phyloP scores from a whole-genome alignment of 2,329 filamentous ascomycete species.

The Cladosporium sp. region DNA sequence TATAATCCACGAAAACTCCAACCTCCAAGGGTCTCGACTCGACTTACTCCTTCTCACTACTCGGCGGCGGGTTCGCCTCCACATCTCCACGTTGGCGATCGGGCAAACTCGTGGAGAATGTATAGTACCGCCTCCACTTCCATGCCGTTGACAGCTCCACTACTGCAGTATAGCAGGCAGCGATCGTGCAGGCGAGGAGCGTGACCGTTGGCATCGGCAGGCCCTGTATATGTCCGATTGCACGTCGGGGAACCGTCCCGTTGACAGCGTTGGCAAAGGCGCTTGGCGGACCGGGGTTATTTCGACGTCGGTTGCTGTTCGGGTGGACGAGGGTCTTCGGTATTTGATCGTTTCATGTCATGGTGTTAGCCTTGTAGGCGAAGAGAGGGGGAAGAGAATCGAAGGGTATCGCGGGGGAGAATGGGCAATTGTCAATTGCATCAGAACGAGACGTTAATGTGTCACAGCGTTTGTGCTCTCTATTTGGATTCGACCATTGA shows the following conservation, averaged over 20 bases:
- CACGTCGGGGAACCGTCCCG: constrained; percentile 7
- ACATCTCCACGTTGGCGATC: not conserved
- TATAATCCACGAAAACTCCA: not conserved
- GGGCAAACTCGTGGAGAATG: constrained; percentile 9
- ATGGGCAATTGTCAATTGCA: not conserved
- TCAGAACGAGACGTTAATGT: not conserved
- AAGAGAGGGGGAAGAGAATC: not conserved
- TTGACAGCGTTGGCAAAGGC: not conserved
- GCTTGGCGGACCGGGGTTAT: constrained; percentile 12
- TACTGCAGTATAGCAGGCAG: not conserved
- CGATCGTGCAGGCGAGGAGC: not conserved
- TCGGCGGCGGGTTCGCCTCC: not conserved
- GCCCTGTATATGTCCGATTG: not conserved
- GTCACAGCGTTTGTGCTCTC: not conserved
- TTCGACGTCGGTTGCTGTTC: constrained; percentile 6
- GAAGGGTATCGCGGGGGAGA: not conserved
- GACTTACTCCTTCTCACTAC: no score
- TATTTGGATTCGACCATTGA: not conserved
- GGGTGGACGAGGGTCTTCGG: not conserved
- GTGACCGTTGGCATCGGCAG: not conserved
- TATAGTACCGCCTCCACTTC: not conserved
- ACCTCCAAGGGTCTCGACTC: not conserved
- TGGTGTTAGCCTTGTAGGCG: not conserved
- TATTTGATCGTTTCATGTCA: constrained; percentile 1
- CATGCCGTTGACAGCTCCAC: constrained; percentile 10